Evolutionary conservation across 1,139 yeast genomes (phyloP), one percentile per base, ranked within the genome.

Genomic region (Schizosaccharomyces versatilis): DNA sequence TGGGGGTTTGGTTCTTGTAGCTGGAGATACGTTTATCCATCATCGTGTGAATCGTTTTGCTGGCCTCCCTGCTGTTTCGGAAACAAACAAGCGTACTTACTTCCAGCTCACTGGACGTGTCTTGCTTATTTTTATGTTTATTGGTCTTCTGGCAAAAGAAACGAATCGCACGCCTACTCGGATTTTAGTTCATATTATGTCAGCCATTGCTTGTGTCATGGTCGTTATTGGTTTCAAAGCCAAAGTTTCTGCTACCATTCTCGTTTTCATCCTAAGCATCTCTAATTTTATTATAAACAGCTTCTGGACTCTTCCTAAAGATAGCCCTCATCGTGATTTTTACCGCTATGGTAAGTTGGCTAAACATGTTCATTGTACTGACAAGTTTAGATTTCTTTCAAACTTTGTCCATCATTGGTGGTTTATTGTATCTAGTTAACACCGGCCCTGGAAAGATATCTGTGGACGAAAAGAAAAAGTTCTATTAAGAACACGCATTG

Each of bases 361-460:
- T 41, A 39, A 53, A 7, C 14, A 14, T 14, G 39, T 38, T 14
- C 32, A 10, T 14, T n/a, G 36, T 47, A 49, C 36, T 8, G 9
- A 44, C 39, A n/a, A n/a, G 38, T 10, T 7, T 19, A 12, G 42
- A 60, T 56, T 85, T 84, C 68, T 90, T 84, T 75, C 98, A 90
- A 71, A 85, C 95, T 51, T 74, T 90, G 65, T 82, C 94, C 58
- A 90, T 90, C 67, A 90, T 90, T 57, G 98, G 98, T 55, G 98
- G 97, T 1, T 76, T 90, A 61, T 71, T 90, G 60, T 73, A 90
- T 63, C 84, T 93, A 36, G 95, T 85, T 61, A 85, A 84, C 69
- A 85, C 95, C 7, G 98, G 98, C 61, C 97, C 98, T 48, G 98
- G 98, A 54, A 93, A 84, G 63, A 74, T 88, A 61, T 84, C 95